Evolutionary conservation across 2,329 filamentous ascomycete genomes (phyloP).

Genomic region (Microthyrium microscopicum): DNA sequence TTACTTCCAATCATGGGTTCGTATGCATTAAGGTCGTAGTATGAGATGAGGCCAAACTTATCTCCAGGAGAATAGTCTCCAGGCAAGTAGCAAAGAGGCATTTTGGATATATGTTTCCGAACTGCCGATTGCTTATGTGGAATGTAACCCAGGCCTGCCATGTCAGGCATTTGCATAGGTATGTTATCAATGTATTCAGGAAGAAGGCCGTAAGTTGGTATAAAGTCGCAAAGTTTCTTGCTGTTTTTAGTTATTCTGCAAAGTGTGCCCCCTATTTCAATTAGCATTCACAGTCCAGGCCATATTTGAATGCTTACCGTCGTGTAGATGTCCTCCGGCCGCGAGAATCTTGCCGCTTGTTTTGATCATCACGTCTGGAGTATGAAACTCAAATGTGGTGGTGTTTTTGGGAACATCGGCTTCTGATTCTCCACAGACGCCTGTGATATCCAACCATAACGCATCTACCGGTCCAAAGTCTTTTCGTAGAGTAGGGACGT

Average conservation of each 20-base stretch:
- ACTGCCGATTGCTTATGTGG: no score
- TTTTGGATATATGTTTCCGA: constrained; percentile 6
- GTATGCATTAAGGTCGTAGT: constrained; percentile 6
- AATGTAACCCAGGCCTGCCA: not conserved
- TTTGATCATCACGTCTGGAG: not conserved
- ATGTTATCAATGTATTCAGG: not conserved
- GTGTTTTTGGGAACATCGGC: constrained; percentile 2
- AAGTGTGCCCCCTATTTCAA: not conserved
- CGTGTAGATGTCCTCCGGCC: constrained; percentile 7
- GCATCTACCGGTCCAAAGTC: constrained; percentile 6
- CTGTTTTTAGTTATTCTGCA: no score
- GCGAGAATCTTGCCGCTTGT: constrained; percentile 6
- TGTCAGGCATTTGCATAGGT: constrained; percentile 1
- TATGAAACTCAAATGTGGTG: not conserved
- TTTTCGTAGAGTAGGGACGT: constrained; percentile 8
- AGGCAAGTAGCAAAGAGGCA: constrained; percentile 2
- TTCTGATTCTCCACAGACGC: constrained; percentile 6
- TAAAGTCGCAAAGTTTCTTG: no score
- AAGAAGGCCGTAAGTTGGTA: constrained; percentile 1
- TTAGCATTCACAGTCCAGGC: no score
- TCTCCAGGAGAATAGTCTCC: not conserved
- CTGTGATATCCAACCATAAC: constrained; percentile 8
- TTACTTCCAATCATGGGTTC: not conserved
- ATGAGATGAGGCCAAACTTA: not conserved
- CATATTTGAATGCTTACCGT: not conserved